These are phyloP conservation scores for Cunninghamia lanceolata DNA, from an alignment of 75 land plant genomes.

Conservation along the genomic window DNA sequence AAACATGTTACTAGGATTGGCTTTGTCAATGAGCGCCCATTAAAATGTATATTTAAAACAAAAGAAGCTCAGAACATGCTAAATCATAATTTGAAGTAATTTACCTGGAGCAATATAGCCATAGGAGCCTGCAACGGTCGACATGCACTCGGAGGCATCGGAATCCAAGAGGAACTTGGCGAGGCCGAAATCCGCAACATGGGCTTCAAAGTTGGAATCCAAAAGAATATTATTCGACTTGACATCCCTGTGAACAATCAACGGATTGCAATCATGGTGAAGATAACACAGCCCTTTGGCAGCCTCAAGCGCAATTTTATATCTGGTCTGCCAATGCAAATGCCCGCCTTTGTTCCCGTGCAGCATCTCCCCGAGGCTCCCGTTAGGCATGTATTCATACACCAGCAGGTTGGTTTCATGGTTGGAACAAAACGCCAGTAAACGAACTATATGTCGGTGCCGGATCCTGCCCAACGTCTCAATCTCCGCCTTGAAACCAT, in stretches of 20 bases:
- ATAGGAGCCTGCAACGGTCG: constrained; percentile 74
- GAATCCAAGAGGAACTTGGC: constrained; percentile 64
- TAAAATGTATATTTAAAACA: too few relatives aligned
- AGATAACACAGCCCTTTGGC: constrained; percentile 65
- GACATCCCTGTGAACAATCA: constrained; percentile 70
- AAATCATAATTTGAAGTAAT: background rate
- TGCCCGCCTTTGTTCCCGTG: constrained; percentile 60
- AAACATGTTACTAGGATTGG: background rate
- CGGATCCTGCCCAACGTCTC: constrained; percentile 68
- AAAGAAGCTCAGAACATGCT: too few relatives aligned
- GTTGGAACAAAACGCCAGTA: constrained; percentile 71
- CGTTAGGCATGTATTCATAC: constrained; percentile 73
- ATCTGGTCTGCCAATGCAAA: constrained; percentile 55
- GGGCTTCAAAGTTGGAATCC: constrained; percentile 58
- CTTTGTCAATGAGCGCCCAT: background rate
- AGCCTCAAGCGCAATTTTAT: constrained; percentile 67
- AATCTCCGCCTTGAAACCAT: constrained; percentile 71
- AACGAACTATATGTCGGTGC: constrained; percentile 69
- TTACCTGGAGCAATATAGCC: constrained; percentile 88
- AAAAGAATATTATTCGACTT: constrained; percentile 71
- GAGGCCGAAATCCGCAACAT: constrained; percentile 73
- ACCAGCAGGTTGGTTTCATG: constrained; percentile 58
- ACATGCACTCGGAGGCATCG: constrained; percentile 65
- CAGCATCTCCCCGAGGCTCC: constrained; percentile 63
- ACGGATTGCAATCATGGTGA: constrained; percentile 74